Conservation (phyloP, 305 asterid genomes). For the Stenogyne calaminthoides region DNA sequence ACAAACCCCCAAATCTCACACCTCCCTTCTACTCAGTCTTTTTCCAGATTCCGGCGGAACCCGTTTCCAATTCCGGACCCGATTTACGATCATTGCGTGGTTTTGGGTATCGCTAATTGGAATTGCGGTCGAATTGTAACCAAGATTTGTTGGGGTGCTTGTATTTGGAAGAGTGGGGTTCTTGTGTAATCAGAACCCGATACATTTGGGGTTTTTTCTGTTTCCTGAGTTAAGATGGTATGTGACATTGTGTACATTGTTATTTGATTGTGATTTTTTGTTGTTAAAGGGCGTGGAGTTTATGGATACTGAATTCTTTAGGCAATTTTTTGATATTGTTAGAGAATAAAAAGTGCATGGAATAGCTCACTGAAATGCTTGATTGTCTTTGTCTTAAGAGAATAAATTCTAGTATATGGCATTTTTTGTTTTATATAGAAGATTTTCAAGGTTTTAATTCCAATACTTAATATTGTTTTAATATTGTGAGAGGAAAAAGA, state of each 20-base stretch:
- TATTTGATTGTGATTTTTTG: conserved; percentile 5
- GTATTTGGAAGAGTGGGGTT: conserved; percentile 30
- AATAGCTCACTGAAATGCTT: neutral
- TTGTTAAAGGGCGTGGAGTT: neutral
- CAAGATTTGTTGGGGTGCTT: conserved; percentile 22
- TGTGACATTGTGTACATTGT: conserved; percentile 13
- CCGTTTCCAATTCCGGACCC: conserved; percentile 7
- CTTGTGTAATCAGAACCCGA: conserved; percentile 27
- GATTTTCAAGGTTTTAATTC: neutral
- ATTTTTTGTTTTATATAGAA: neutral
- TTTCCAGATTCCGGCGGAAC: conserved; percentile 32
- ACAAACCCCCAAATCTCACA: conserved; percentile 29
- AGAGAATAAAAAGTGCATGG: neutral
- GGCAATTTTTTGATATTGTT: conserved; percentile 20
- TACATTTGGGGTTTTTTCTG: conserved; percentile 21
- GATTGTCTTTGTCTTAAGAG: conserved; percentile 12
- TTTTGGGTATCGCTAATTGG: conserved; percentile 13
- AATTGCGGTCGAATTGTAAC: neutral
- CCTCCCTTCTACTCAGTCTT: conserved; percentile 18
- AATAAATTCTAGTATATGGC: neutral
- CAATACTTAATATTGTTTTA: neutral
- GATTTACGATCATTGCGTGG: neutral
- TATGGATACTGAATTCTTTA: neutral
- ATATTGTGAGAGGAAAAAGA: neutral
- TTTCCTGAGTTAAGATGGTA: conserved; percentile 39